These are phyloP conservation scores for Nicotiana otophora DNA, from an alignment of 257 asterid genomes.

Conservation along the genomic window DNA sequence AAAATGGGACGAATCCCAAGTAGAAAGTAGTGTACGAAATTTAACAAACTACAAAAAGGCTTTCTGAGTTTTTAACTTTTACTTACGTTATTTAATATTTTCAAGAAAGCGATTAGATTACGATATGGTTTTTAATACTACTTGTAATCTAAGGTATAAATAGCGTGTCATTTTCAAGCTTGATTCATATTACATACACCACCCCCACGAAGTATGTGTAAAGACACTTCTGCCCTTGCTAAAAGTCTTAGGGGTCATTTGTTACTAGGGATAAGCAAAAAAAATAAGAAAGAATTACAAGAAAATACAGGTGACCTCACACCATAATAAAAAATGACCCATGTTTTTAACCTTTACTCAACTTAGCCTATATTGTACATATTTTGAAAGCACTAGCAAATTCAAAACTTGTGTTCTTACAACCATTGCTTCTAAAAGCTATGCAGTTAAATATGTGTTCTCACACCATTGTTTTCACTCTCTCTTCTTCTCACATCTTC, in stretches of 20 bases:
- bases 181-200: neutral
- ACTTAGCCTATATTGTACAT: too few species aligned
- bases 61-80: neutral
- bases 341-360: too few species aligned
- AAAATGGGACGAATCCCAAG: constrained; percentile 11
- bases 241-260: neutral
- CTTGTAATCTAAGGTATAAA: constrained; percentile 5
- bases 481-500: too few species aligned
- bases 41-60: neutral
- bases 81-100: neutral
- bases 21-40: neutral
- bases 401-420: too few species aligned
- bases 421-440: too few species aligned
- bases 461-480: too few species aligned
- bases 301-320: too few species aligned
- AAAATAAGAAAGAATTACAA: too few species aligned
- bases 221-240: neutral
- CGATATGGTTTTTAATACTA: neutral
- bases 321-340: too few species aligned
- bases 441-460: too few species aligned
- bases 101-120: constrained; percentile 5
- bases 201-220: neutral
- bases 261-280: neutral
- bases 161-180: constrained; percentile 13
- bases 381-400: too few species aligned